These are phyloP conservation scores for Kodamaea restingae DNA, from an alignment of 805 yeast genomes.

Conservation along the genomic window DNA sequence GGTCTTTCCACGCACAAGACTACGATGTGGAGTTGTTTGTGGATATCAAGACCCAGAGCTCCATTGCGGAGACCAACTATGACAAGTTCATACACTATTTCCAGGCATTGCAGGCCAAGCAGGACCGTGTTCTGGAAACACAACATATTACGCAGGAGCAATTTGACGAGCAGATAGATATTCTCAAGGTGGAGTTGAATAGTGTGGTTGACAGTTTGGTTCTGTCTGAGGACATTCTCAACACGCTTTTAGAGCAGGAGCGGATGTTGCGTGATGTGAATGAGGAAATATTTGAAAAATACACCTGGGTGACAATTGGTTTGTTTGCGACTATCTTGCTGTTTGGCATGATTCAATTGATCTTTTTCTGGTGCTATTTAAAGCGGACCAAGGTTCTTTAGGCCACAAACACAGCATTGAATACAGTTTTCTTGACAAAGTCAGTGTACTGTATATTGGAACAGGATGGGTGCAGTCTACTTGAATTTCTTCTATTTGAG, in stretches of 20 bases:
- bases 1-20: conserved; percentile 34
- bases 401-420: too few relatives aligned
- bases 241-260: conserved; percentile 31
- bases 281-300: conserved; percentile 34
- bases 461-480: too few relatives aligned
- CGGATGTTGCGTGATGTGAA: conserved; percentile 33
- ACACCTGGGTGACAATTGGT: conserved; percentile 26
- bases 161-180: conserved; percentile 28
- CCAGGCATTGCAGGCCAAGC: conserved; percentile 11
- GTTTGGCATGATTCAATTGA: conserved; percentile 29
- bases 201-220: conserved; percentile 28
- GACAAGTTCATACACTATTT: conserved; percentile 34
- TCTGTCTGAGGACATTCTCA: conserved; percentile 24
- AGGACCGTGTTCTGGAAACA: conserved; percentile 6
- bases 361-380: conserved; percentile 29
- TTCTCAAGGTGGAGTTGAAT: conserved; percentile 29
- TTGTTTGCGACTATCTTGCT: conserved; percentile 24
- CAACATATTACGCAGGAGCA: conserved; percentile 26
- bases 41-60: conserved; percentile 32
- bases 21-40: conserved; percentile 34
- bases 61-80: conserved; percentile 34
- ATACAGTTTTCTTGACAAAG: too few relatives aligned
- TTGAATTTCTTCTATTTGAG: too few relatives aligned
- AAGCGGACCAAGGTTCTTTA: conserved; percentile 18
- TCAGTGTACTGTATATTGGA: too few relatives aligned